Evolutionary conservation across 2,329 filamentous ascomycete species (phyloP).

Genomic region (Apiospora pterosperma): DNA sequence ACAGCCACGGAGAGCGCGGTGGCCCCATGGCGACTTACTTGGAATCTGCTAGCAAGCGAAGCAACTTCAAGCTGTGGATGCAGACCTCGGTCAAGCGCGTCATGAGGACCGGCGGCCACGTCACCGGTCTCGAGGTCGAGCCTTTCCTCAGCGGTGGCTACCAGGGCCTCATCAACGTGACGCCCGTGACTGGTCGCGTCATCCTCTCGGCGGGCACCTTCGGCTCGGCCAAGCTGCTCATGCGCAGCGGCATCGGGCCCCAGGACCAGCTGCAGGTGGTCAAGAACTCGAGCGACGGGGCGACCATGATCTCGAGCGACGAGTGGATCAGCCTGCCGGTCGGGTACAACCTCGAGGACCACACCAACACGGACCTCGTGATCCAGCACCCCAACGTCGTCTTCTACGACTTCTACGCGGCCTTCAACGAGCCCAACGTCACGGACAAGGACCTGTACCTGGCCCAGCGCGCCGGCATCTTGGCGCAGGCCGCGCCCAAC

Average conservation of each 20-base stretch:
- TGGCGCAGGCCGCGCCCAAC: conserved; percentile 63
- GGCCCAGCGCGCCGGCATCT: conserved; percentile 51
- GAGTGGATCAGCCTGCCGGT: conserved; percentile 59
- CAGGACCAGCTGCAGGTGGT: conserved; percentile 55
- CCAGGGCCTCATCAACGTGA: conserved; percentile 58
- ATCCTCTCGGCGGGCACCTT: conserved; percentile 68
- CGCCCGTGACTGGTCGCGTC: conserved; percentile 58
- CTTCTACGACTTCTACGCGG: conserved; percentile 67
- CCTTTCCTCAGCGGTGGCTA: conserved; percentile 49
- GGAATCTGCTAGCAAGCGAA: conserved; percentile 52
- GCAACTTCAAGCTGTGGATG: conserved; percentile 66
- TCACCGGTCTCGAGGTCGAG: conserved; percentile 67
- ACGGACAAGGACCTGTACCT: conserved; percentile 43
- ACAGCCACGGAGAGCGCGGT: conserved; percentile 59
- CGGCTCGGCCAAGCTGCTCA: conserved; percentile 64
- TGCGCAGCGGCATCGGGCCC: conserved; percentile 68
- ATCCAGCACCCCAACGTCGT: conserved; percentile 42
- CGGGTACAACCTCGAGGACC: conserved; percentile 57
- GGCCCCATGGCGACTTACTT: conserved; percentile 71
- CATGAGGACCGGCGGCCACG: conserved; percentile 56
- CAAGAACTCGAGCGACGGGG: conserved; percentile 44
- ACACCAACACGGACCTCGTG: conserved; percentile 49
- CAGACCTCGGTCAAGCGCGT: conserved; percentile 66
- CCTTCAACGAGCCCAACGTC: conserved; percentile 47
- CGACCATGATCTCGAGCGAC: conserved; percentile 45